Evolutionary conservation across 768 basidiomycete species (phyloP), one percentile per base, ranked within the genome.

Genomic region (Scleroderma citrinum): DNA sequence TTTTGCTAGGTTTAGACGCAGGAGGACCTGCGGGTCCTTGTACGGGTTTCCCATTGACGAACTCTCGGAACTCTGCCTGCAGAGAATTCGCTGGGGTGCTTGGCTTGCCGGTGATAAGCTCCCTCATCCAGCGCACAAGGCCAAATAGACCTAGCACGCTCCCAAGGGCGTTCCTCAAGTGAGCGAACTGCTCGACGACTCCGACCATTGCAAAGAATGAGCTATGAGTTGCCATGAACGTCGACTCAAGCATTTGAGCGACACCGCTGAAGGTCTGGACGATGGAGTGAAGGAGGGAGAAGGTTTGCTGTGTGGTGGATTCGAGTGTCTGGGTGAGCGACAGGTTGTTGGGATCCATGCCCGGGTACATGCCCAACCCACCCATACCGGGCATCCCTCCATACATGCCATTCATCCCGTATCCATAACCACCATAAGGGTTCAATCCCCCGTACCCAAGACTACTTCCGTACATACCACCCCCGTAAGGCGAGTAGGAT

Each of bases 151-250:
- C 92, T 5, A 98, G 75, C 0, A 98, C 92, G 62, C 93, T 93
- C 20, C 92, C 94, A 14, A 98, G 77, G 12, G 92, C 94, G 56
- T 94, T 87, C 44, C 92, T 80, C 37, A 97, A 80, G 57, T 92
- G 90, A 3, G 83, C 83, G 59, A 99, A 86, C 62, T 99, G 96
- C 61, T 99, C 96, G 34, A 94, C 77, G 39, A 99, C 95, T 53
- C 92, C 90, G 44, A 94, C 92, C 85, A 95, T 92, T 49, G 92
- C 92, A 65, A 94, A 95, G 69, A 95, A 95, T 8, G 84, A 87
- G 1, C 89, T 92, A 66, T 95, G 92, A 0, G 92, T 95, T 2
- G 95, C 95, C 85, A 97, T 89, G 69, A 95, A 97, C 5, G 95
- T 98, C 30, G 82, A 85, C 67, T 98, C 95, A 62, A 99, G 84